phyloP scores from a whole-genome alignment of 2,329 filamentous ascomycete species.

The Aspergillus thermomutatus region DNA sequence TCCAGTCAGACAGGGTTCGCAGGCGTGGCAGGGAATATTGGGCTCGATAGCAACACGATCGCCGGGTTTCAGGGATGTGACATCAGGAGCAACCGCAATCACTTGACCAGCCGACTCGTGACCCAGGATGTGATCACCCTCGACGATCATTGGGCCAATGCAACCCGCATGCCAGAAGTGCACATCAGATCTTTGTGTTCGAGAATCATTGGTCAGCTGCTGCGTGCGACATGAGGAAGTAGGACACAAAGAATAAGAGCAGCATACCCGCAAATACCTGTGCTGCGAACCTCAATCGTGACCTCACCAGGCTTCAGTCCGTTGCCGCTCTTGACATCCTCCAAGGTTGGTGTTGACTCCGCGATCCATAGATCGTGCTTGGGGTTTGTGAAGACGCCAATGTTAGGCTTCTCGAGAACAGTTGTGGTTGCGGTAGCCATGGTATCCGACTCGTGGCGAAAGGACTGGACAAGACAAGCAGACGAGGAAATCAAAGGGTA shows the following conservation, averaged over 20 bases:
- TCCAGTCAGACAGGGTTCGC: constrained; percentile 86
- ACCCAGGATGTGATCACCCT: constrained; percentile 83
- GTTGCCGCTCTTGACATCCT: constrained; percentile 66
- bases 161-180: constrained; percentile 97
- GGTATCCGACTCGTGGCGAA: constrained; percentile 7
- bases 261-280: constrained; percentile 86
- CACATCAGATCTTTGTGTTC: constrained; percentile 68
- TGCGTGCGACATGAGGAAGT: neutral
- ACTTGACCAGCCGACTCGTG: constrained; percentile 82
- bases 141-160: constrained; percentile 94
- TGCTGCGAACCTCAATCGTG: constrained; percentile 84
- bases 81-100: constrained; percentile 70
- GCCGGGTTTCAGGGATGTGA: constrained; percentile 73
- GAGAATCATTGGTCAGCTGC: constrained; percentile 6
- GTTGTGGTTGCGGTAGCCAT: constrained; percentile 32
- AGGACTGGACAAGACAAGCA: neutral
- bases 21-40: constrained; percentile 85
- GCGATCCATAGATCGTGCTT: constrained; percentile 87
- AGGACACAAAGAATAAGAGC: constrained; percentile 1
- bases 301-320: constrained; percentile 78
- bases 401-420: constrained; percentile 71
- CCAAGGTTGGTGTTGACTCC: constrained; percentile 70
- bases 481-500: constrained; percentile 1
- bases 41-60: constrained; percentile 94
- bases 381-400: constrained; percentile 94